A percentile compares a stretch with the other conserved stretches of the same genome.
Conservation (phyloP, 352 stramenopile species). For the Globisporangium cystogenes region DNA sequence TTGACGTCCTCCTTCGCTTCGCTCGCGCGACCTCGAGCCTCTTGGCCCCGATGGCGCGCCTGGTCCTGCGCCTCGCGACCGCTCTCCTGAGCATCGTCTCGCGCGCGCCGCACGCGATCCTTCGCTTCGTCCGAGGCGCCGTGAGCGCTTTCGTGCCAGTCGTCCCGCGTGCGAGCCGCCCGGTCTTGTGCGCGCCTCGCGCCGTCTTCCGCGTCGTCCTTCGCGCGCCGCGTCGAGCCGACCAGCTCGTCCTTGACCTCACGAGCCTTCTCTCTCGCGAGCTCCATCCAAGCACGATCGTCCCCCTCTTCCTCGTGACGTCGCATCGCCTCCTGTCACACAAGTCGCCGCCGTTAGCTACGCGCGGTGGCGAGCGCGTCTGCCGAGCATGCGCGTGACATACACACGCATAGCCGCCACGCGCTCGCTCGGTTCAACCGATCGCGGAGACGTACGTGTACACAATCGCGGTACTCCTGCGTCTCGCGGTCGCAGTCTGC, state of each 20-base stretch:
- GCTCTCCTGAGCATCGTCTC: constrained; percentile 28
- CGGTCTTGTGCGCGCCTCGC: constrained; percentile 28
- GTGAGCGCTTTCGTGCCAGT: constrained; percentile 18
- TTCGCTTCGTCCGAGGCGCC: constrained; percentile 22
- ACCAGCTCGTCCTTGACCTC: constrained; percentile 41
- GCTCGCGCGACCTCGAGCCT: constrained; percentile 16
- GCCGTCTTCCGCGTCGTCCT: constrained; percentile 45
- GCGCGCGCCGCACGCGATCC: constrained; percentile 15
- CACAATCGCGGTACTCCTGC: constrained; percentile 64
- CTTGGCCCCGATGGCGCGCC: constrained; percentile 17
- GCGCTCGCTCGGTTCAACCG: too few species aligned
- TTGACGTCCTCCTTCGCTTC: constrained; percentile 21
- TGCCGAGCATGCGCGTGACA: too few species aligned
- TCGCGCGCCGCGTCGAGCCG: constrained; percentile 32
- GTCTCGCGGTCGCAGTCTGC: constrained; percentile 67
- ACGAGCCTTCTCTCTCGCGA: constrained; percentile 23
- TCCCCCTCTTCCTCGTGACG: constrained; percentile 24
- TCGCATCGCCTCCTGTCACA: constrained; percentile 37
- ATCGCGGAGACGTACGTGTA: constrained; percentile 27
- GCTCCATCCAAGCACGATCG: constrained; percentile 53
- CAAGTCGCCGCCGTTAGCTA: neutral
- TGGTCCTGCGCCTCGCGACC: constrained; percentile 27
- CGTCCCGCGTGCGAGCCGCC: constrained; percentile 16
- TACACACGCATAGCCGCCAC: too few species aligned
- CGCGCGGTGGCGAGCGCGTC: too few species aligned